Conservation (phyloP, 176 grass and related monocot genomes). For the Tillandsia leiboldiana region DNA sequence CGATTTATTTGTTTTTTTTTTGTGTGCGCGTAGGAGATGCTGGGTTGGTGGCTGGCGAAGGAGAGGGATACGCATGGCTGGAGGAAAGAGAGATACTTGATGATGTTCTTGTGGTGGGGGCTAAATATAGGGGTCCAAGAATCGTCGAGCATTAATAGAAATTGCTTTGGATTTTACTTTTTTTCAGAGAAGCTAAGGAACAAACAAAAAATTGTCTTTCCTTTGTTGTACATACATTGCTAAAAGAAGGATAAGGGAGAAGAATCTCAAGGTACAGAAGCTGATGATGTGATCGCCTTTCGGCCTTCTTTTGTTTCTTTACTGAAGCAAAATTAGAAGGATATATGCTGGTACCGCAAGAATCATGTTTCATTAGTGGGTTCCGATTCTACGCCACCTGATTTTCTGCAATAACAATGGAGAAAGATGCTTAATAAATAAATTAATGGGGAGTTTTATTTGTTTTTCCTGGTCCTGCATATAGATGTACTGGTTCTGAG, state of each 20-base stretch:
- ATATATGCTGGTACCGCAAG: background rate
- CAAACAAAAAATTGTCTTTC: background rate
- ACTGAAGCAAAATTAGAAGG: background rate
- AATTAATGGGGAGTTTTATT: background rate
- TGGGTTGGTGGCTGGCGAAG: background rate
- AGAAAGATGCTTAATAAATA: background rate
- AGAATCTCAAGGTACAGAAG: background rate
- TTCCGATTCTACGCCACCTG: background rate
- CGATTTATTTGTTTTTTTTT: background rate
- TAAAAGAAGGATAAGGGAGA: background rate
- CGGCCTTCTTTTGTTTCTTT: background rate
- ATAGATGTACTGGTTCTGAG: background rate
- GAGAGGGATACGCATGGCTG: constrained; percentile 37
- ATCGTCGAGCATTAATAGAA: constrained; percentile 20
- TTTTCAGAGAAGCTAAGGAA: background rate
- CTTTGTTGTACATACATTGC: background rate
- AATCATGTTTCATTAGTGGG: background rate
- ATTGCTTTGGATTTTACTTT: background rate
- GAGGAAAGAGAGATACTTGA: constrained; percentile 31
- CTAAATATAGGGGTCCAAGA: constrained; percentile 35
- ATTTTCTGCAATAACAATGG: background rate
- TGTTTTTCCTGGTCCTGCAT: background rate
- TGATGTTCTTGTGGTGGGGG: constrained; percentile 34
- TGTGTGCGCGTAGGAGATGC: constrained; percentile 20
- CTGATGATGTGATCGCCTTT: background rate